These are phyloP conservation scores for Cyphellophora europaea DNA, from an alignment of 2,329 filamentous ascomycete species.

Conservation along the genomic window DNA sequence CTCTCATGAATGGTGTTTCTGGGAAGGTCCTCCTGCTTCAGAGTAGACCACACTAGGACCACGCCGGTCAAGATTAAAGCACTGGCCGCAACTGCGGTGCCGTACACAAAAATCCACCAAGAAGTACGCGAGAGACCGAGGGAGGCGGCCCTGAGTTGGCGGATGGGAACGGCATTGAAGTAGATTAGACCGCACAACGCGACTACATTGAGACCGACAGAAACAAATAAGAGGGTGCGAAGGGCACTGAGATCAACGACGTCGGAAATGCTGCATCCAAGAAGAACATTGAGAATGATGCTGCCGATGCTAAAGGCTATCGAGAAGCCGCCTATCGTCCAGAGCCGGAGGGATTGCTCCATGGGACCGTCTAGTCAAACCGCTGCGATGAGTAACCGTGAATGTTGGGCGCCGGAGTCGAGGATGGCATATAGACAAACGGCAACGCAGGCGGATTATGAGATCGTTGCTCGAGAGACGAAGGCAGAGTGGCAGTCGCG, in stretches of 20 bases:
- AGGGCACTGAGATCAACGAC: slow-evolving; percentile 6
- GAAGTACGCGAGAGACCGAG: slow-evolving; percentile 5
- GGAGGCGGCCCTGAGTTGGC: slow-evolving; percentile 7
- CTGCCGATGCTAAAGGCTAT: slow-evolving; percentile 11
- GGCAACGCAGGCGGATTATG: no score
- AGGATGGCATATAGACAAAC: no score
- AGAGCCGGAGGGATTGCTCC: slow-evolving; percentile 11
- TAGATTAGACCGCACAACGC: slow-evolving; percentile 9
- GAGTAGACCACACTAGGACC: slow-evolving; percentile 13
- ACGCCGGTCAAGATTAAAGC: slow-evolving; percentile 11
- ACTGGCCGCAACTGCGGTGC: slow-evolving; percentile 5
- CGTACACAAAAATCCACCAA: slow-evolving; percentile 9
- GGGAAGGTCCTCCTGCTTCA: slow-evolving; percentile 9
- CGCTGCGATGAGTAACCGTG: no score
- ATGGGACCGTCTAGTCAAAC: slow-evolving; percentile 10
- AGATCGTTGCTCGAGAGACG: no score
- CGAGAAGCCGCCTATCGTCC: slow-evolving; percentile 13
- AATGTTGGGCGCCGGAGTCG: no score
- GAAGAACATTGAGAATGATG: slow-evolving; percentile 13
- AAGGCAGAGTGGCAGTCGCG: no score
- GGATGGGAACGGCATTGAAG: slow-evolving; percentile 10
- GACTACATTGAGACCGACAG: slow-evolving; percentile 12
- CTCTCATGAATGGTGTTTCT: slow-evolving; percentile 5
- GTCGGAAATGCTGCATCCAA: slow-evolving; percentile 10
- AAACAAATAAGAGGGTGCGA: slow-evolving; percentile 13